phyloP scores from a whole-genome alignment of 192 early-diverging fungal species.

The Coemansia erecta region DNA sequence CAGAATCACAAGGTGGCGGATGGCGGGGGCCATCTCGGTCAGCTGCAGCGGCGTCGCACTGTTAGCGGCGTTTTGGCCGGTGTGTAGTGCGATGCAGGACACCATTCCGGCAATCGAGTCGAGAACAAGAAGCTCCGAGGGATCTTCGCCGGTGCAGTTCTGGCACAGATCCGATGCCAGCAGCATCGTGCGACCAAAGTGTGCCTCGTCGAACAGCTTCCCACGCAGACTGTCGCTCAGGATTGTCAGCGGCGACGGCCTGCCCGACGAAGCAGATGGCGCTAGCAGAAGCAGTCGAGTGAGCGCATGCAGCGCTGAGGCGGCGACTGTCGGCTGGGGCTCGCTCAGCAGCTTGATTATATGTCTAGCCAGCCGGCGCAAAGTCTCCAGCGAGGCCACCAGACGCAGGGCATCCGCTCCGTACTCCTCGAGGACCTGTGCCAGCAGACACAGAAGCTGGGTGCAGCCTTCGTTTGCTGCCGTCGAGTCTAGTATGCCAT shows the following conservation, averaged over 20 bases:
- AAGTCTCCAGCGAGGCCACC: not conserved
- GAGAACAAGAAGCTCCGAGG: conserved; percentile 17
- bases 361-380: conserved; percentile 25
- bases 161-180: conserved; percentile 34
- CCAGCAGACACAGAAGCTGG: conserved; percentile 22
- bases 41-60: conserved; percentile 4
- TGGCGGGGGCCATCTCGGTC: conserved; percentile 14
- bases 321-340: conserved; percentile 24
- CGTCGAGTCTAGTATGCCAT: conserved; percentile 7
- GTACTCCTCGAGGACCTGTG: conserved; percentile 13
- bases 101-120: conserved; percentile 20
- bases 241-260: conserved; percentile 8
- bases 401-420: not conserved
- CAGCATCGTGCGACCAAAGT: conserved; percentile 33
- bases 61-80: not conserved
- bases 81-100: conserved; percentile 1
- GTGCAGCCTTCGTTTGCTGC: not conserved
- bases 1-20: conserved; percentile 21
- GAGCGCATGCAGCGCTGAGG: conserved; percentile 34
- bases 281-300: conserved; percentile 29
- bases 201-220: conserved; percentile 40
- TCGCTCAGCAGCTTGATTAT: conserved; percentile 37
- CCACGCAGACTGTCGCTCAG: conserved; percentile 22
- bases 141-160: conserved; percentile 24
- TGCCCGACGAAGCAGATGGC: not conserved